A percentile compares a stretch with the other conserved stretches of the same genome.
phyloP scores from a whole-genome alignment of 1,284 basidiomycete species.

The Rhizoctonia solani region DNA sequence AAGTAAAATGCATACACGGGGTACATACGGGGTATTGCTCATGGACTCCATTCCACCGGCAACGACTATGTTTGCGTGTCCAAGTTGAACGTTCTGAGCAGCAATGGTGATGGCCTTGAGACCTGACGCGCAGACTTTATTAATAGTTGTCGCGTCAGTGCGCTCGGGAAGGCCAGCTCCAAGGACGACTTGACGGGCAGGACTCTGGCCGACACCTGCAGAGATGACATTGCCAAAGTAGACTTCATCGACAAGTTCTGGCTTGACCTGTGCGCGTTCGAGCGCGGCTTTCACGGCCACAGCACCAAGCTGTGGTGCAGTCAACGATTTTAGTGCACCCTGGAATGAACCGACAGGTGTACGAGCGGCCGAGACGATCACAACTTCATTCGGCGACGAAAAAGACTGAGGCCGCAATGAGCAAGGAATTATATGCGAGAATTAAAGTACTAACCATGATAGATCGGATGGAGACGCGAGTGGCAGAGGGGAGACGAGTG shows the following conservation, averaged over 20 bases:
- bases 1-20: slow-evolving; percentile 7
- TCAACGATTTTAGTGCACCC: slow-evolving; percentile 84
- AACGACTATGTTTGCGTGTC: slow-evolving; percentile 83
- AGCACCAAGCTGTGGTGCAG: slow-evolving; percentile 88
- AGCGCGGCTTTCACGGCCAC: slow-evolving; percentile 91
- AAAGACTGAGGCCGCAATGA: slow-evolving; percentile 42
- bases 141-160: slow-evolving; percentile 98
- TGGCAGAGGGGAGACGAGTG: slow-evolving; percentile 32
- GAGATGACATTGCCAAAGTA: slow-evolving; percentile 98
- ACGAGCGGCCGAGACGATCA: slow-evolving; percentile 92
- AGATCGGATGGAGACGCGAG: slow-evolving; percentile 35
- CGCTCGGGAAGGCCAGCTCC: slow-evolving; percentile 77
- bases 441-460: slow-evolving; percentile 40
- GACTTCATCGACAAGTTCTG: slow-evolving; percentile 86
- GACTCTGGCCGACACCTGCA: slow-evolving; percentile 93
- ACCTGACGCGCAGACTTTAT: slow-evolving; percentile 98
- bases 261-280: slow-evolving; percentile 76
- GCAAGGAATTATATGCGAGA: slow-evolving; percentile 16
- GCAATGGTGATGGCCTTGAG: slow-evolving; percentile 95
- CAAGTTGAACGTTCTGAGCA: slow-evolving; percentile 85
- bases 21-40: slow-evolving; percentile 88
- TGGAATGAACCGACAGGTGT: slow-evolving; percentile 96
- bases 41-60: slow-evolving; percentile 99
- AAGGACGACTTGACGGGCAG: slow-evolving; percentile 93
- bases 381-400: slow-evolving; percentile 72